phyloP scores from a whole-genome alignment of 441 rosid species.

The Arabidopsis lyrata region DNA sequence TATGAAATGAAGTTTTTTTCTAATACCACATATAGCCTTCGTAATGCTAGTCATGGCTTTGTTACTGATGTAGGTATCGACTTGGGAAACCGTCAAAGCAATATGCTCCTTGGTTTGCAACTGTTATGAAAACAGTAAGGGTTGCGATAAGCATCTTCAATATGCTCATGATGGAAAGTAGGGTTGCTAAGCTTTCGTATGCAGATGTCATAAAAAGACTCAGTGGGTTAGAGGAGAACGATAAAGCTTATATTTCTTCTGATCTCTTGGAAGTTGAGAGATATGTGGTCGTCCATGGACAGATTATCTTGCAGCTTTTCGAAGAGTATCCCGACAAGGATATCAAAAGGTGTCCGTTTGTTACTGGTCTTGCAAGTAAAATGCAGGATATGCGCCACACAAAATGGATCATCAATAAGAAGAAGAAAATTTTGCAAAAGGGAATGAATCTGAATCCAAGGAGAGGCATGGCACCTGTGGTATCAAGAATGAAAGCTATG shows the following conservation, averaged over 20 bases:
- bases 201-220: conserved; percentile 58
- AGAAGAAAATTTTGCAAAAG: conserved; percentile 55
- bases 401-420: conserved; percentile 63
- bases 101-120: conserved; percentile 74
- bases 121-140: conserved; percentile 71
- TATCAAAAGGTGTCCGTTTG: conserved; percentile 72
- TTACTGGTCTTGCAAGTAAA: conserved; percentile 56
- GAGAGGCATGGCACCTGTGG: conserved; percentile 57
- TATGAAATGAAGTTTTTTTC: too few species aligned
- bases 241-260: conserved; percentile 66
- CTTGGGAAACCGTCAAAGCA: conserved; percentile 82
- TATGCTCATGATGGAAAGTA: conserved; percentile 63
- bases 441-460: conserved; percentile 70
- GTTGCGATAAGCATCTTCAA: conserved; percentile 67
- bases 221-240: conserved; percentile 51
- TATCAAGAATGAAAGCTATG: conserved; percentile 73
- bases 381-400: conserved; percentile 82
- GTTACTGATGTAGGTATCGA: conserved; percentile 61
- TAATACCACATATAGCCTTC: too few species aligned
- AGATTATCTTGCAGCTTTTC: conserved; percentile 73
- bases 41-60: too few species aligned
- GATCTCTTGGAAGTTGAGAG: conserved; percentile 60
- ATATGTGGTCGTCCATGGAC: conserved; percentile 78
- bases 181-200: conserved; percentile 68
- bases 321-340: conserved; percentile 58